Conservation (phyloP, 108 stramenopile species). For the Nannochloropsis oceanica region DNA sequence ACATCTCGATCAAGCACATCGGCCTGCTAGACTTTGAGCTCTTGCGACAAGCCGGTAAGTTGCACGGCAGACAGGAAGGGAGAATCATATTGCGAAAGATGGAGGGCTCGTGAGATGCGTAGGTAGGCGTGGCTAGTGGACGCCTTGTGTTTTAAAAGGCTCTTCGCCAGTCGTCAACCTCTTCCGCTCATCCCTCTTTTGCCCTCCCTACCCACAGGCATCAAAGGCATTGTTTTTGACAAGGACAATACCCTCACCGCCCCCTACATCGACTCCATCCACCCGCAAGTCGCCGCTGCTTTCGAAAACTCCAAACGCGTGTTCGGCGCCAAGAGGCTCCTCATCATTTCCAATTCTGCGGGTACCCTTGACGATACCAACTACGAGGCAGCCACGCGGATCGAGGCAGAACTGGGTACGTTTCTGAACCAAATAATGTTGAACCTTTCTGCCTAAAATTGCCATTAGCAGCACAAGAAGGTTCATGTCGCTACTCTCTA, state of each 20-base stretch:
- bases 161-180: not conserved
- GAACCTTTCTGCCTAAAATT: no score
- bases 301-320: slow-evolving; percentile 47
- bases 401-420: slow-evolving; percentile 46
- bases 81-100: not conserved
- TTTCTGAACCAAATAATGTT: no score
- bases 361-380: slow-evolving; percentile 67
- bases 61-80: not conserved
- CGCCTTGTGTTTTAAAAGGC: not conserved
- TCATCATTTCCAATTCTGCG: slow-evolving; percentile 78
- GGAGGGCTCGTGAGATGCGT: not conserved
- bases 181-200: not conserved
- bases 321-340: slow-evolving; percentile 57
- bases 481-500: no score
- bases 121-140: not conserved
- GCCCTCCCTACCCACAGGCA: not conserved
- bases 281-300: slow-evolving; percentile 46
- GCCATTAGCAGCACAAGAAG: no score
- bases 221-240: slow-evolving; percentile 50
- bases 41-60: not conserved
- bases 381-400: slow-evolving; percentile 51
- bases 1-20: slow-evolving; percentile 8
- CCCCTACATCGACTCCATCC: slow-evolving; percentile 59
- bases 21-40: slow-evolving; percentile 12
- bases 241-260: slow-evolving; percentile 89